Evolutionary conservation across 306 rosid species (phyloP).

Genomic region (Acacia confusa): DNA sequence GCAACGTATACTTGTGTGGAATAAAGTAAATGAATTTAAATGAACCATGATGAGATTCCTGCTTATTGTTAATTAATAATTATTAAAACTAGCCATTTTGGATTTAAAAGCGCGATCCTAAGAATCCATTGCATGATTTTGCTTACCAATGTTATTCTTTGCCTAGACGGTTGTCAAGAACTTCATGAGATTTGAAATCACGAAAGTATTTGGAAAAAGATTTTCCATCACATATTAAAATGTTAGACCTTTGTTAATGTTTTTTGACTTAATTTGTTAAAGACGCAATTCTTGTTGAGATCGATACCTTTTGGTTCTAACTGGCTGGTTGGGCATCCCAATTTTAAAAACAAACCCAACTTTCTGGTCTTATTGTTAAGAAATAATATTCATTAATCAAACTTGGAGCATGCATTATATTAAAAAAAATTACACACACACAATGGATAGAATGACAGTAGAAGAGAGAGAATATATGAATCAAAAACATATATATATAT

Average conservation of each 20-base stretch:
- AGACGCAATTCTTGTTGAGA: conserved; percentile 21
- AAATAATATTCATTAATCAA: neutral
- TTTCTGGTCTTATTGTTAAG: conserved; percentile 7
- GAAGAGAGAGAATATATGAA: conserved; percentile 10
- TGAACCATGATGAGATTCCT: conserved; percentile 34
- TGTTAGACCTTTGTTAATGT: conserved; percentile 23
- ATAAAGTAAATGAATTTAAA: conserved; percentile 35
- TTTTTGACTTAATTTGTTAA: conserved; percentile 20
- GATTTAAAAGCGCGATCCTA: conserved; percentile 24
- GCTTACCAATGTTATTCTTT: conserved; percentile 40
- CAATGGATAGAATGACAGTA: conserved; percentile 9
- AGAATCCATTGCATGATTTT: conserved; percentile 40
- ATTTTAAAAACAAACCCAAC: neutral
- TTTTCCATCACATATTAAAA: conserved; percentile 29
- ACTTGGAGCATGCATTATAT: conserved; percentile 6
- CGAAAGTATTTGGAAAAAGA: conserved; percentile 37
- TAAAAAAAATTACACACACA: neutral
- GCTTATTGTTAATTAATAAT: conserved; percentile 22
- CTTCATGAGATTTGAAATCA: conserved; percentile 52
- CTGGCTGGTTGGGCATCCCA: conserved; percentile 22
- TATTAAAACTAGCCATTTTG: conserved; percentile 12
- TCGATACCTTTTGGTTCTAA: conserved; percentile 4
- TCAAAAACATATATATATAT: neutral
- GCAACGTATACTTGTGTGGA: conserved; percentile 26
- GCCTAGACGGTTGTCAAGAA: conserved; percentile 44